Percentiles rank a stretch among this genome's conserved stretches.
Conservation (phyloP, 2,329 filamentous ascomycete species). For the Colletotrichum brevisporum region DNA sequence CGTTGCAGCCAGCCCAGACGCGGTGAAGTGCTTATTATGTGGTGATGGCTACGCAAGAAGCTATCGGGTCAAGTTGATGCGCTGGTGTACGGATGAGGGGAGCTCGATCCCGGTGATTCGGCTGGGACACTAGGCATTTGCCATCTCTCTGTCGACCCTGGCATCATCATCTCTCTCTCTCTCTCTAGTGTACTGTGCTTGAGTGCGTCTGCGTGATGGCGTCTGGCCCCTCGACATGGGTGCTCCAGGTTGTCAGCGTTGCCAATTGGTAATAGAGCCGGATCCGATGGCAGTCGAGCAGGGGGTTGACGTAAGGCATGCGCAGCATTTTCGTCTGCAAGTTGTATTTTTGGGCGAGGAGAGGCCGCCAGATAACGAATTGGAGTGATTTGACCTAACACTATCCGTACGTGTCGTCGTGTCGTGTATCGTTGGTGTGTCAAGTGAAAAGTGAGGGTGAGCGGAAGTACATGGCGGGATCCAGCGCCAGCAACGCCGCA, state of each 20-base stretch:
- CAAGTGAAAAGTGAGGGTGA: constrained; percentile 8
- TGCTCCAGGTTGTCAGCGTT: constrained; percentile 17
- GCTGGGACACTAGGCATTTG: too few species aligned
- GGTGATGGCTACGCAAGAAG: background rate
- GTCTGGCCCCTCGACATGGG: constrained; percentile 17
- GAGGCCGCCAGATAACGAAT: constrained; percentile 23
- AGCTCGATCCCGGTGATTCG: background rate
- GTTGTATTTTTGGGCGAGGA: constrained; percentile 1
- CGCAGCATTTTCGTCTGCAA: constrained; percentile 1
- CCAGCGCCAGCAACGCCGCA: constrained; percentile 13
- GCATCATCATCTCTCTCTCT: too few species aligned
- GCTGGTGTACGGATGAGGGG: background rate
- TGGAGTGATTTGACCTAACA: constrained; percentile 12
- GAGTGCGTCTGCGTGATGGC: background rate
- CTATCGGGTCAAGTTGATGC: too few species aligned
- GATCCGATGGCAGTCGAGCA: background rate
- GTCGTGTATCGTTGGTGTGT: constrained; percentile 30
- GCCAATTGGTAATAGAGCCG: constrained; percentile 1
- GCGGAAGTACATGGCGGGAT: constrained; percentile 2
- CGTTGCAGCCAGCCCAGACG: constrained; percentile 8
- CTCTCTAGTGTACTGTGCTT: background rate
- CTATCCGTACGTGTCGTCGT: constrained; percentile 11
- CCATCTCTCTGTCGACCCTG: too few species aligned
- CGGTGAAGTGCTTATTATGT: background rate
- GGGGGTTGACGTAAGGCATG: constrained; percentile 24